These are phyloP conservation scores for Candida nemodendra DNA, from an alignment of 805 yeast genomes.

Conservation along the genomic window DNA sequence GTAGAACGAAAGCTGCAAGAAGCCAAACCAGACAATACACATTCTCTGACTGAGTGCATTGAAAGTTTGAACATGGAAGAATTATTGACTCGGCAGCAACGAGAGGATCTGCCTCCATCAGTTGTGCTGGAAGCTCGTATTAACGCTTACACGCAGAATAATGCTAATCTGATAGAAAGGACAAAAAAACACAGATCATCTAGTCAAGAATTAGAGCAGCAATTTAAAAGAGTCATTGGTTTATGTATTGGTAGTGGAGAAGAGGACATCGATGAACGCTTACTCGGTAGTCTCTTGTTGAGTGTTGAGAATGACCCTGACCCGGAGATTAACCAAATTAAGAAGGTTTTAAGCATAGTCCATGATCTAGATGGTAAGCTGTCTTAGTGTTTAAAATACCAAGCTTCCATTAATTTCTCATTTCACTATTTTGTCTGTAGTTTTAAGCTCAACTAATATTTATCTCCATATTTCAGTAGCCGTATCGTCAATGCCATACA, in stretches of 20 bases:
- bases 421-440: no score
- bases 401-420: no score
- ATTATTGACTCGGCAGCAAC: conserved; percentile 12
- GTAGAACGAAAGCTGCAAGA: conserved; percentile 42
- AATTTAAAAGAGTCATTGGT: conserved; percentile 85
- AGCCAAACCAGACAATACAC: conserved; percentile 8
- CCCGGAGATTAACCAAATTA: conserved; percentile 35
- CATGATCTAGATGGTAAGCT: conserved; percentile 26
- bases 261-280: conserved; percentile 54
- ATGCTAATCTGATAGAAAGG: conserved; percentile 50
- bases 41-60: conserved; percentile 9
- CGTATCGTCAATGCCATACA: no score
- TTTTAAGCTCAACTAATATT: no score
- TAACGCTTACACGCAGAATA: conserved; percentile 74
- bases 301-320: conserved; percentile 89
- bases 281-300: conserved; percentile 79
- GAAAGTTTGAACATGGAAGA: conserved; percentile 11
- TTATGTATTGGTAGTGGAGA: conserved; percentile 87
- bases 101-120: conserved; percentile 43
- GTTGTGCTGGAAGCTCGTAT: conserved; percentile 71
- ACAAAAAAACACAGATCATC: conserved; percentile 52
- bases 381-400: neutral
- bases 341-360: conserved; percentile 34
- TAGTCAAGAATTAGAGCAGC: conserved; percentile 59
- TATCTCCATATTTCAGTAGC: no score